Evolutionary conservation across 75 land plant genomes (phyloP), one percentile per base, ranked within the genome.

Genomic region (Isoetes taiwanensis): DNA sequence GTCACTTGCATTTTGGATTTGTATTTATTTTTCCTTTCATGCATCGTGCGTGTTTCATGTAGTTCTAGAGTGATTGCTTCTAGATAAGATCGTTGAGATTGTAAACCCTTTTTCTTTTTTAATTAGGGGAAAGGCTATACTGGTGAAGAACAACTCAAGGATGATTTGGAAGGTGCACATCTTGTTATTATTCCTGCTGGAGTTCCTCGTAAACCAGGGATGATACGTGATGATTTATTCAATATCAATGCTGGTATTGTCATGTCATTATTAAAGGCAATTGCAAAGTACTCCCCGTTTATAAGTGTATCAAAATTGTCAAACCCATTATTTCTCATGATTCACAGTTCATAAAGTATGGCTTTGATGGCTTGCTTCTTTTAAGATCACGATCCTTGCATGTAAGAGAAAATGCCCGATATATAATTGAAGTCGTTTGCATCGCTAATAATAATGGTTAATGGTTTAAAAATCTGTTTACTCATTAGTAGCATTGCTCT

Each of bases 101-200:
- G n/a, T n/a, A n/a, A n/a, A n/a, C n/a, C n/a, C n/a, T 14, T 37
- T n/a, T n/a, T 37, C 14, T 37, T 19, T 19, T 8, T 46, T n/a
- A 19, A 6, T n/a, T 63, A 91, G 97, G 95, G 86, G 23, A 41
- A 59, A 30, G 97, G 97, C 10, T 91, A 62, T 43, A 38, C 70
- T 53, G 85, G 85, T 24, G 95, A 91, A 1, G 95, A 80, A 0
- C 76, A 91, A 52, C 70, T 91, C 9, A 83, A 72, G 1, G 16
- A 74, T 34, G 97, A 94, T 32, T 62, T 91, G 56, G 81, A 83
- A 58, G 94, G 86, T 27, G 65, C 82, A 8, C 94, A 91, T 58
- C 41, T 91, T n/a, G 93, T 91, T 25, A 75, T 64, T 1, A 64
- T 64, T 12, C 66, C 66, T 23, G 66, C 66, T 16, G 62, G 66